A percentile compares a stretch with the other conserved stretches of the same genome.
Evolutionary conservation across 495 filamentous ascomycete genomes (phyloP).

Genomic region (Hyaloscypha variabilis): DNA sequence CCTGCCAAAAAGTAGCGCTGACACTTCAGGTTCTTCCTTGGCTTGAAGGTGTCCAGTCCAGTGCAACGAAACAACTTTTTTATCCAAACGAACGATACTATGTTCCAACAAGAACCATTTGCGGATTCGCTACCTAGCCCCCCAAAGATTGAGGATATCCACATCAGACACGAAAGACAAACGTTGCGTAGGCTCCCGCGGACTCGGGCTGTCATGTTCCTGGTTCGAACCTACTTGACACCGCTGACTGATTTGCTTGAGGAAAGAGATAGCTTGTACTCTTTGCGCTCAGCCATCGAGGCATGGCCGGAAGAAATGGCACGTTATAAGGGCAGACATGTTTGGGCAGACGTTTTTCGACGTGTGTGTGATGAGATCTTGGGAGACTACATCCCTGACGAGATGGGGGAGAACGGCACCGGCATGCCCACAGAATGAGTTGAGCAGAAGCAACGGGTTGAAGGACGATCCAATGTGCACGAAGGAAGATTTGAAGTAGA

Average conservation of each 20-base stretch:
- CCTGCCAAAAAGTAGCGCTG: not conserved
- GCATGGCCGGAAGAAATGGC: slow-evolving; percentile 56
- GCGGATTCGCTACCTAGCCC: slow-evolving; percentile 6
- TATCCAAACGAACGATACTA: slow-evolving; percentile 19
- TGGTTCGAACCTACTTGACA: slow-evolving; percentile 53
- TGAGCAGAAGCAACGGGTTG: not conserved
- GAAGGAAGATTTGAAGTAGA: not conserved
- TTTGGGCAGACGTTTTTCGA: slow-evolving; percentile 51
- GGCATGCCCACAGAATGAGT: not conserved
- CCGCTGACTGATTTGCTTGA: slow-evolving; percentile 17
- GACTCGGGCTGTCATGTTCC: slow-evolving; percentile 51
- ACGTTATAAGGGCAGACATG: slow-evolving; percentile 52
- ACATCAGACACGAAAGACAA: slow-evolving; percentile 49
- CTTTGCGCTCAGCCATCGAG: slow-evolving; percentile 38
- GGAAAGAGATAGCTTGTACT: slow-evolving; percentile 40
- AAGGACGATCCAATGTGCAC: not conserved
- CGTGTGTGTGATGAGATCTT: slow-evolving; percentile 47
- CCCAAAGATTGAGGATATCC: slow-evolving; percentile 22
- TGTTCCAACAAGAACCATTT: slow-evolving; percentile 30
- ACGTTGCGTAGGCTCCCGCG: slow-evolving; percentile 55
- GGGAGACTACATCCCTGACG: slow-evolving; percentile 70
- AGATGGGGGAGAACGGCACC: slow-evolving; percentile 50
- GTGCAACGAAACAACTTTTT: slow-evolving; percentile 29
- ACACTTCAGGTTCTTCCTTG: slow-evolving; percentile 20
- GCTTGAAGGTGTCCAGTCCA: slow-evolving; percentile 20